phyloP scores from a whole-genome alignment of 2,329 filamentous ascomycete genomes.

The Cadophora sp. region DNA sequence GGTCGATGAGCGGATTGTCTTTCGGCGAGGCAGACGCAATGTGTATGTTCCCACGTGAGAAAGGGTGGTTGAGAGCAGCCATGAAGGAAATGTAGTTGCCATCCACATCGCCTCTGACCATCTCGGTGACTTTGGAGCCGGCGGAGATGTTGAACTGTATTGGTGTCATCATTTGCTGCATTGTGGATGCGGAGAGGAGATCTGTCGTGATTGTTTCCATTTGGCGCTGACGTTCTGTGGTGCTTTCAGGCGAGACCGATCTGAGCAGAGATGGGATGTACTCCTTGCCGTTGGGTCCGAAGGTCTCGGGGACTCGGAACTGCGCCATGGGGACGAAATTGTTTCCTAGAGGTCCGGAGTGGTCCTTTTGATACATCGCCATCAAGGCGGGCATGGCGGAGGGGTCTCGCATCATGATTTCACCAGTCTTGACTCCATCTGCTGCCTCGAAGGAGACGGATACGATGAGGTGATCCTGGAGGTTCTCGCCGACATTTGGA shows the following conservation, averaged over 20 bases:
- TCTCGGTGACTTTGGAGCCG: conserved; percentile 23
- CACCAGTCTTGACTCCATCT: conserved; percentile 47
- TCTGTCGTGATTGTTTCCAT: conserved; percentile 20
- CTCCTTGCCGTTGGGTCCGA: conserved; percentile 11
- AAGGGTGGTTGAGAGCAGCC: conserved; percentile 47
- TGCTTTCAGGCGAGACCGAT: conserved; percentile 12
- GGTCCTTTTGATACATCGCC: conserved; percentile 25
- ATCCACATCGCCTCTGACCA: conserved; percentile 29
- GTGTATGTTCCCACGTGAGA: conserved; percentile 51
- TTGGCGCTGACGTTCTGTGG: conserved; percentile 11
- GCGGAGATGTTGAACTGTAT: conserved; percentile 28
- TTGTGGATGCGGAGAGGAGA: conserved; percentile 22
- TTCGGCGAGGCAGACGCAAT: conserved; percentile 47
- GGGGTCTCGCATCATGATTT: conserved; percentile 43
- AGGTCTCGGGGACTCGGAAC: conserved; percentile 25
- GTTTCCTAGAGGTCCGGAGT: conserved; percentile 26
- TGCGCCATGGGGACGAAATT: conserved; percentile 29
- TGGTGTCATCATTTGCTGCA: conserved; percentile 29
- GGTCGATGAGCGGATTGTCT: conserved; percentile 49
- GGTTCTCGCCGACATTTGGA: conserved; percentile 44
- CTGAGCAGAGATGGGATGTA: conserved; percentile 15
- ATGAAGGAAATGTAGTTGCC: conserved; percentile 35
- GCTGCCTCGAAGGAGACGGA: conserved; percentile 49
- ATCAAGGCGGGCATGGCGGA: conserved; percentile 27
- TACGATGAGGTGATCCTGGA: conserved; percentile 48